Evolutionary conservation across 192 early-diverging fungal species (phyloP).

Genomic region (Rhizoclosmatium sp.): DNA sequence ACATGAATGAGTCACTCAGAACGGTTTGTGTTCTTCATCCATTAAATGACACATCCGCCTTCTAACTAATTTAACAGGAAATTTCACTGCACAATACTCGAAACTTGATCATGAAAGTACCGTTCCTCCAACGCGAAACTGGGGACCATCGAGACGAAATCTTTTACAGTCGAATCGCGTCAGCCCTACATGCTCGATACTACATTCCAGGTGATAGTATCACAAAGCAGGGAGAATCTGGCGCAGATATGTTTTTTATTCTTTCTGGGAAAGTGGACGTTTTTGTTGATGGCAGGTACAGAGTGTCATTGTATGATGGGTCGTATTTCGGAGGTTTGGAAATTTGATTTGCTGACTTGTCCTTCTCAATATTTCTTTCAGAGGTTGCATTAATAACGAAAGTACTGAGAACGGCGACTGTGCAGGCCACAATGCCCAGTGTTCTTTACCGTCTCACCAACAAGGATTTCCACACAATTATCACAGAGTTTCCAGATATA

Average conservation of each 20-base stretch:
- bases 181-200: slow-evolving; percentile 15
- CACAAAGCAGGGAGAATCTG: slow-evolving; percentile 37
- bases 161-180: slow-evolving; percentile 35
- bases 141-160: slow-evolving; percentile 44
- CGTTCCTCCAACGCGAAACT: slow-evolving; percentile 34
- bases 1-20: slow-evolving; percentile 27
- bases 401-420: slow-evolving; percentile 12
- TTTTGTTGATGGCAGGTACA: slow-evolving; percentile 21
- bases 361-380: background rate
- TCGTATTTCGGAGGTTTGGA: slow-evolving; percentile 46
- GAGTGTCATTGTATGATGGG: slow-evolving; percentile 33
- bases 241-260: slow-evolving; percentile 48
- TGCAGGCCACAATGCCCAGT: slow-evolving; percentile 18
- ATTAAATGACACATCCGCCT: background rate
- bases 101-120: slow-evolving; percentile 39
- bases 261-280: slow-evolving; percentile 32
- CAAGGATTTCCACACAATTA: slow-evolving; percentile 14
- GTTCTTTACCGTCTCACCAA: slow-evolving; percentile 18
- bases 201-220: slow-evolving; percentile 39
- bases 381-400: slow-evolving; percentile 26
- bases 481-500: slow-evolving; percentile 24
- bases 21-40: background rate
- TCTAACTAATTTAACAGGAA: slow-evolving; percentile 29
- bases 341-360: background rate
- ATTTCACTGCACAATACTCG: slow-evolving; percentile 41